These are phyloP conservation scores for Cutaneotrichosporon curvatum DNA, from an alignment of 1,284 basidiomycete genomes.

Conservation along the genomic window DNA sequence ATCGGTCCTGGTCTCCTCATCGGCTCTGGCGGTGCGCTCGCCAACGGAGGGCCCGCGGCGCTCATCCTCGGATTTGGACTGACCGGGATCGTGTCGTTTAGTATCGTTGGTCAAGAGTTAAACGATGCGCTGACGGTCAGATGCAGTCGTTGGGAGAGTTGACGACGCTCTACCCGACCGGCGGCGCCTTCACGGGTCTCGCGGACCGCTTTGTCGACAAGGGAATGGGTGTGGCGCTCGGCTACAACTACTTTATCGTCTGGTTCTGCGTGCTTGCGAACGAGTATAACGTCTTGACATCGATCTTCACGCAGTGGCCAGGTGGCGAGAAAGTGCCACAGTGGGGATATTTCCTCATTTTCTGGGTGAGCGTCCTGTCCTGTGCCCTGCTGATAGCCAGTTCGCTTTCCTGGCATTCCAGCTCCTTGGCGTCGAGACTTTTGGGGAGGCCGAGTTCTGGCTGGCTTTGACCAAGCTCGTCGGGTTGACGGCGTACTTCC, in stretches of 20 bases:
- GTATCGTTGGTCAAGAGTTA: constrained; percentile 6
- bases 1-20: constrained; percentile 21
- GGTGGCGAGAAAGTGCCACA: constrained; percentile 13
- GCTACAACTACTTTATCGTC: constrained; percentile 28
- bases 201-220: constrained; percentile 24
- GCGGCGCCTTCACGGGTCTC: constrained; percentile 20
- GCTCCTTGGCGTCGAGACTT: constrained; percentile 24
- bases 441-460: constrained; percentile 24
- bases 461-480: constrained; percentile 21
- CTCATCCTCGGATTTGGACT: constrained; percentile 23
- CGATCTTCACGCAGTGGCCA: constrained; percentile 15
- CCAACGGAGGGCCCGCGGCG: constrained; percentile 19
- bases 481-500: constrained; percentile 42
- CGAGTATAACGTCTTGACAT: constrained; percentile 25
- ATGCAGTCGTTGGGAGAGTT: constrained; percentile 27
- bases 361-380: constrained; percentile 11
- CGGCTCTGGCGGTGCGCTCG: constrained; percentile 19
- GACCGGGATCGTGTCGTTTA: constrained; percentile 19
- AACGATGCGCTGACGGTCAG: no score
- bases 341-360: constrained; percentile 22
- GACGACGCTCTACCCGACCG: constrained; percentile 20
- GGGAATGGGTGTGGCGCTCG: constrained; percentile 18
- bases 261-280: constrained; percentile 26
- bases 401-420: constrained; percentile 28
- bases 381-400: constrained; percentile 34